Evolutionary conservation across 768 basidiomycete species (phyloP).

Genomic region (Floccularia luteovirens): DNA sequence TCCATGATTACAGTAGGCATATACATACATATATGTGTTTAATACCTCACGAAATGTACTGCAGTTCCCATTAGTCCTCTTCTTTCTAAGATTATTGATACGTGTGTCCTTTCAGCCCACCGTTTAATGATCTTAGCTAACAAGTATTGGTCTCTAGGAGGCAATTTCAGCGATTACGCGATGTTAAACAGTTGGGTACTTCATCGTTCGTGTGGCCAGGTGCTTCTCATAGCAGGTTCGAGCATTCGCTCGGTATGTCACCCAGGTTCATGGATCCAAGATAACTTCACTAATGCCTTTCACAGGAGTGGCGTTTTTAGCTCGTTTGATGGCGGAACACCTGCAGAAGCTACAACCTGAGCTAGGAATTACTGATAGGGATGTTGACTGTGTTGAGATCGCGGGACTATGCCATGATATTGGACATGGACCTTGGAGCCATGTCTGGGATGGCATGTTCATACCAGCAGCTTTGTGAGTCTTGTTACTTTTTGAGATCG

Average conservation of each 20-base stretch:
- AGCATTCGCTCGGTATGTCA: constrained; percentile 67
- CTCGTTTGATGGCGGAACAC: constrained; percentile 52
- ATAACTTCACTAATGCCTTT: constrained; percentile 2
- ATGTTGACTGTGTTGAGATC: constrained; percentile 70
- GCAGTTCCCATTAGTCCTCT: constrained; percentile 28
- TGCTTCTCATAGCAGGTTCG: constrained; percentile 77
- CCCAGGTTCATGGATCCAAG: constrained; percentile 2
- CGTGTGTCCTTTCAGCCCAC: constrained; percentile 33
- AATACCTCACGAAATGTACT: constrained; percentile 5
- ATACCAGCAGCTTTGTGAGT: constrained; percentile 62
- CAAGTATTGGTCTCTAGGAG: constrained; percentile 27
- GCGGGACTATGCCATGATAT: constrained; percentile 83
- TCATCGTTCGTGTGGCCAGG: constrained; percentile 72
- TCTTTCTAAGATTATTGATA: constrained; percentile 51
- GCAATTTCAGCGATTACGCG: constrained; percentile 72
- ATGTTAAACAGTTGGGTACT: constrained; percentile 76
- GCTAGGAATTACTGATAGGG: constrained; percentile 60
- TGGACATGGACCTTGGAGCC: constrained; percentile 82
- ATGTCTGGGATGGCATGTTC: constrained; percentile 74
- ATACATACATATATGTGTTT: constrained; percentile 1
- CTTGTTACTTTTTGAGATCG: neutral
- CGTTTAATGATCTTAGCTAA: neutral
- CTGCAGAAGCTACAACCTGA: constrained; percentile 51
- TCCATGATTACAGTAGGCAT: constrained; percentile 27
- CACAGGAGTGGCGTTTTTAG: constrained; percentile 69